A percentile compares a stretch with the other conserved stretches of the same genome.
Conservation (phyloP, 2,329 filamentous ascomycete genomes). For the Lithohypha guttulata region DNA sequence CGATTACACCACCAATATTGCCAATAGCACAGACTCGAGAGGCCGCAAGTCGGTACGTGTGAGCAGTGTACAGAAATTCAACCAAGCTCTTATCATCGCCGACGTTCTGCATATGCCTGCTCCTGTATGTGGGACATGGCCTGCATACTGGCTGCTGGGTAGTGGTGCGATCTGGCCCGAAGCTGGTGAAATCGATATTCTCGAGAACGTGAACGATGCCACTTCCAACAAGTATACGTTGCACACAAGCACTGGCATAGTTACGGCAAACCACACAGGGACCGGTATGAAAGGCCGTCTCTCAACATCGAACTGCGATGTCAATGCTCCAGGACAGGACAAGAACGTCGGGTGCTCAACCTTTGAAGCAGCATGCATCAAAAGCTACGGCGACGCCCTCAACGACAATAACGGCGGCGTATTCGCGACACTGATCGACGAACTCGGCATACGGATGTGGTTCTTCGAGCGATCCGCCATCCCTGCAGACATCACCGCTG, state of each 20-base stretch:
- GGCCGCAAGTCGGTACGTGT: constrained; percentile 36
- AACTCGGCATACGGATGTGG: constrained; percentile 40
- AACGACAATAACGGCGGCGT: constrained; percentile 39
- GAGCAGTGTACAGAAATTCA: constrained; percentile 33
- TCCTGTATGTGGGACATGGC: constrained; percentile 40
- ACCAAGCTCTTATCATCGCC: constrained; percentile 35
- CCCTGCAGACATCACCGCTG: constrained; percentile 34
- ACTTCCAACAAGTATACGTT: constrained; percentile 35
- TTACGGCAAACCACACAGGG: constrained; percentile 30
- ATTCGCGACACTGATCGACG: constrained; percentile 40
- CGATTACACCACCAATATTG: constrained; percentile 29
- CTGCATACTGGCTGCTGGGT: constrained; percentile 37
- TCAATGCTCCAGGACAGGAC: constrained; percentile 29
- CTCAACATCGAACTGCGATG: constrained; percentile 39
- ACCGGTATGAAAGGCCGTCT: constrained; percentile 37
- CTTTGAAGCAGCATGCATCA: constrained; percentile 22
- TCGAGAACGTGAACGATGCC: constrained; percentile 40
- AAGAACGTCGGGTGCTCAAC: constrained; percentile 31
- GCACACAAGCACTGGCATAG: constrained; percentile 37
- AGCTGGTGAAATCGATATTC: constrained; percentile 41
- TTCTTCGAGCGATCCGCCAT: constrained; percentile 36
- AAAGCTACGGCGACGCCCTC: constrained; percentile 41
- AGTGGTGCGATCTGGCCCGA: constrained; percentile 27
- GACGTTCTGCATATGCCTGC: constrained; percentile 39
- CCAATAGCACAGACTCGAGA: constrained; percentile 19